Evolutionary conservation across 257 asterid genomes (phyloP), one percentile per base, ranked within the genome.

Genomic region (Gentiana straminea): DNA sequence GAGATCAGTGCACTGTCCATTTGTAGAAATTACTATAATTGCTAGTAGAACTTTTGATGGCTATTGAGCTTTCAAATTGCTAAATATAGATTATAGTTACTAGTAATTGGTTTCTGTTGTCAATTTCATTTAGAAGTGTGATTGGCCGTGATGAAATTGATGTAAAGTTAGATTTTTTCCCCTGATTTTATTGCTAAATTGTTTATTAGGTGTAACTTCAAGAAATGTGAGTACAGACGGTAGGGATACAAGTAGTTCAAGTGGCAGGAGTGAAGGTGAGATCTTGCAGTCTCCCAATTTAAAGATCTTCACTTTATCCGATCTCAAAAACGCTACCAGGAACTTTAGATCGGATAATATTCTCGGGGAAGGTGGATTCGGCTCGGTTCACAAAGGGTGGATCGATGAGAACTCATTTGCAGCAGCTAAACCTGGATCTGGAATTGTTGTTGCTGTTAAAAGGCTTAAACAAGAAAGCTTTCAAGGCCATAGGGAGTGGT

Each of bases 361-460:
- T 47, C 68, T 90, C 0, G 97, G 95, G 49, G 97, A 84, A 63
- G 97, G 94, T 35, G 94, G 96, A n/a, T 84, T 81, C 53, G 96
- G 97, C 38, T 79, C 95, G 0, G 96, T 90, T 8, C 86, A 81
- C 58, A 86, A 90, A 66, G 97, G 97, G 44, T 86, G 97, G 95
- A 74, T 89, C 33, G 94, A 89, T 70, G 84, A 81, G 73, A 69
- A 70, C 70, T 67, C 89, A 3, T 72, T 67, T 2, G 64, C 81
- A 11, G 93, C 94, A 38, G 57, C 94, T 46, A 86, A 80, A 67
- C 91, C 96, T 0, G 94, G 96, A 49, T 73, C 94, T 0, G 96
- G 97, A 43, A 52, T 78, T 67, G 71, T 77, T 48, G 66, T 90
- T 64, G 96, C 96, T 32, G 97, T 86, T 4, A 90, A 82, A 68